A percentile compares a stretch with the other conserved stretches of the same genome.
Evolutionary conservation across 78 protist genomes (phyloP).

Genomic region (Pelomyxa schiedti): DNA sequence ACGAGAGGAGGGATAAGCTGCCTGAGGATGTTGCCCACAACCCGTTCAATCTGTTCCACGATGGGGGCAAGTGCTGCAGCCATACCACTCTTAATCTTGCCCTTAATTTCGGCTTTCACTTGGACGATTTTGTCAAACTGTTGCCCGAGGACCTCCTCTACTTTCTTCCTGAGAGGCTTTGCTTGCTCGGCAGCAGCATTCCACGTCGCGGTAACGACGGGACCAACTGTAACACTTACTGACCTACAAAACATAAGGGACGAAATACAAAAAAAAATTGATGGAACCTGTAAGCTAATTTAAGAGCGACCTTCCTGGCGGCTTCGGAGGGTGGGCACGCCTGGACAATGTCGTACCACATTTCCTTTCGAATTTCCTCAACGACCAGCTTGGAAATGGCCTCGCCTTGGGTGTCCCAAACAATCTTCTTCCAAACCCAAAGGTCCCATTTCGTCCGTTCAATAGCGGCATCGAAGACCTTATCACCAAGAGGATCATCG

Average conservation of each 20-base stretch:
- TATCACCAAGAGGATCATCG: neutral
- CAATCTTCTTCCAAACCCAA: neutral
- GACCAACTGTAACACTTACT: neutral
- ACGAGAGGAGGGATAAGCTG: neutral
- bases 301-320: neutral
- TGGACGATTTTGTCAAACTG: neutral
- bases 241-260: too few relatives aligned
- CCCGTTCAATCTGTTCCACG: neutral
- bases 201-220: neutral
- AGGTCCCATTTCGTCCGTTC: neutral
- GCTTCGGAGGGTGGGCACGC: neutral
- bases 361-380: neutral
- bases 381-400: neutral
- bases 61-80: neutral
- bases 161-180: neutral
- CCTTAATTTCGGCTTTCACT: neutral
- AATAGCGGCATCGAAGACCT: neutral
- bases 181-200: neutral
- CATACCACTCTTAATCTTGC: neutral
- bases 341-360: neutral
- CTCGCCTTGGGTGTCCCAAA: neutral
- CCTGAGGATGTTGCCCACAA: neutral
- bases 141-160: neutral
- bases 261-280: too few relatives aligned
- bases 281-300: neutral